Evolutionary conservation across 2,329 filamentous ascomycete genomes (phyloP), one percentile per base, ranked within the genome.

Genomic region (Colletotrichum sp.): DNA sequence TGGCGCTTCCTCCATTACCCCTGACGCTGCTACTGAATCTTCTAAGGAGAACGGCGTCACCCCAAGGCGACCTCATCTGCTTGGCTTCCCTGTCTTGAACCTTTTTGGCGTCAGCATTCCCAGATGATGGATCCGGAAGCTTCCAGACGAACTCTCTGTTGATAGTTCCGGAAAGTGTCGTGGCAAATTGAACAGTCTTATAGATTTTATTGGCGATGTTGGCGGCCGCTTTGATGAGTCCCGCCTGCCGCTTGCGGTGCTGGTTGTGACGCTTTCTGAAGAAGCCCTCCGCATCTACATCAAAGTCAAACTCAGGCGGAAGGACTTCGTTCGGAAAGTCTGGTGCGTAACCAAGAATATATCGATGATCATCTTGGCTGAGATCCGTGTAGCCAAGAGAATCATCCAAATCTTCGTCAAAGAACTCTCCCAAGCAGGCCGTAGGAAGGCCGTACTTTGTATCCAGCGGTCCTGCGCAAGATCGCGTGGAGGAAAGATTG

Each of bases 361-460:
- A 52, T 52, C 32, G 60, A 39, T 25, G 58, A n/a, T 32, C 28
- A 13, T 61, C 27, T 13, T 30, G 58, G 58, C 58, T 61, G 6
- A 61, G 28, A 13, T 30, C 60, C 16, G 78, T 71, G n/a, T 74
- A 80, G 12, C 81, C 82, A 15, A 80, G 78, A 6, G 67, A 60
- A 15, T 77, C 69, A 62, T 83, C 82, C 8, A 83, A 80, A 25
- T 79, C 77, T n/a, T 77, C 58, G 71, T 83, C 82, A 60, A 83
- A 83, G 32, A 77, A 74, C 9, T 74, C 70, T 15, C 80, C 81
- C 18, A 79, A 65, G 71, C 80, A 80, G 18, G 82, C 82, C 3
- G 78, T 80, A 1, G 79, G 78, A 5, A 81, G 76, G 30, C 78
- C 77, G 16, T 80, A 79, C 68, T 78, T 77, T 25, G 71, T 74